Conservation (phyloP, 2,329 filamentous ascomycete genomes). For the Microsporum ferrugineum region DNA sequence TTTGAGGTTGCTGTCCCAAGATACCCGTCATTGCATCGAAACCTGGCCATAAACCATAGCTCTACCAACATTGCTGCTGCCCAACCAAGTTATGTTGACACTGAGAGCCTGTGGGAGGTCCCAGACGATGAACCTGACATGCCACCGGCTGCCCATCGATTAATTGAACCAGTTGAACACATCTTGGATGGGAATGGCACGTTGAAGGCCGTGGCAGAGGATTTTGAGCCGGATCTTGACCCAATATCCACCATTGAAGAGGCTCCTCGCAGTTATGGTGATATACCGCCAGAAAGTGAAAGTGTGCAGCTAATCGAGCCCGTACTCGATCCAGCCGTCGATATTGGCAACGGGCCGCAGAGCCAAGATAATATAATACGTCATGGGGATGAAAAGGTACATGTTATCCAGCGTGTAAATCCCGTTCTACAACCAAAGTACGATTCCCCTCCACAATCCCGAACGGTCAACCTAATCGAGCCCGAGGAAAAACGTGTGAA, state of each 20-base stretch:
- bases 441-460: not conserved
- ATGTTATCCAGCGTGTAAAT: not conserved
- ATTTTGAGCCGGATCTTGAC: not conserved
- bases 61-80: not conserved
- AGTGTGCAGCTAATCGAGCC: not conserved
- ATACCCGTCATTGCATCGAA: not conserved
- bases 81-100: not conserved
- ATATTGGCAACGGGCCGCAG: not conserved
- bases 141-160: not conserved
- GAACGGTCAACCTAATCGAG: not conserved
- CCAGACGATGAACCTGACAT: not conserved
- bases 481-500: slow-evolving; percentile 19
- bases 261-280: not conserved
- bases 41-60: not conserved
- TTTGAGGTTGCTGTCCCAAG: slow-evolving; percentile 13
- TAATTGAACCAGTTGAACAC: not conserved
- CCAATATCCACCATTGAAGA: not conserved
- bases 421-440: not conserved
- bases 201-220: not conserved
- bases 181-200: too few relatives aligned
- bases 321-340: not conserved
- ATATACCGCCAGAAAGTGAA: not conserved
- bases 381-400: not conserved
- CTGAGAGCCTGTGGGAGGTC: not conserved
- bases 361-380: not conserved